Evolutionary conservation across 306 rosid genomes (phyloP), one percentile per base, ranked within the genome.

Genomic region (Astragalus membranaceus): DNA sequence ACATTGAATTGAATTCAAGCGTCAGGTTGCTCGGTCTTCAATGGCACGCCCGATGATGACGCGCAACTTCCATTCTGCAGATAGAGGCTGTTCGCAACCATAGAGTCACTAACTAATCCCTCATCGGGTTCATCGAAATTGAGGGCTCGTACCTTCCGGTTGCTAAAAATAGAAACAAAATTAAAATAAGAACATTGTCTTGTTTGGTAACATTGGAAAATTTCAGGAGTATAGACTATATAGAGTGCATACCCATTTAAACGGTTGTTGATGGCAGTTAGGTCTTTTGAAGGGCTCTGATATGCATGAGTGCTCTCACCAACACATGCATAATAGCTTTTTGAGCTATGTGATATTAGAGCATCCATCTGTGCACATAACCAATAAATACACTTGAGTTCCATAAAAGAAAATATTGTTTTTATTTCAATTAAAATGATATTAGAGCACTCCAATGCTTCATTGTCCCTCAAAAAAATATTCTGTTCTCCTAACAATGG

Each of bases 231-330:
- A 1, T 54, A 58, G 49, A 15, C 2, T 26, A 26, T 20, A 64
- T 48, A 9, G 67, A 48, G 75, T 69, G 65, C 84, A 79, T 89
- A 89, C 92, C 96, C 76, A 35, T 95, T 95, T 75, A 95, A 76
- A 23, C 96, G 97, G 83, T 95, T 89, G 72, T 95, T 95, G 82
- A 95, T 95, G 78, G 97, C 99, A 7, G 95, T 87, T 46, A 95
- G 80, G 70, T 95, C 99, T 85, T 91, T 91, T 5, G 99, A 95
- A 71, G 99, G 99, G 85, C 99, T 95, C 72, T 95, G 99, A 76
- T 91, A 95, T 32, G 99, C 99, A 83, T 87, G 97, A 46, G 99
- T 95, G 82, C 99, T 95, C 78, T 91, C 99, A 48, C 99, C 99
- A 44, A 95, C 96, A 70, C 99, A 95, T 32, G 99, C 97, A 79